Base-by-base conservation (phyloP, 1,139 yeast genomes). In the Taphrina flavorubra region DNA sequence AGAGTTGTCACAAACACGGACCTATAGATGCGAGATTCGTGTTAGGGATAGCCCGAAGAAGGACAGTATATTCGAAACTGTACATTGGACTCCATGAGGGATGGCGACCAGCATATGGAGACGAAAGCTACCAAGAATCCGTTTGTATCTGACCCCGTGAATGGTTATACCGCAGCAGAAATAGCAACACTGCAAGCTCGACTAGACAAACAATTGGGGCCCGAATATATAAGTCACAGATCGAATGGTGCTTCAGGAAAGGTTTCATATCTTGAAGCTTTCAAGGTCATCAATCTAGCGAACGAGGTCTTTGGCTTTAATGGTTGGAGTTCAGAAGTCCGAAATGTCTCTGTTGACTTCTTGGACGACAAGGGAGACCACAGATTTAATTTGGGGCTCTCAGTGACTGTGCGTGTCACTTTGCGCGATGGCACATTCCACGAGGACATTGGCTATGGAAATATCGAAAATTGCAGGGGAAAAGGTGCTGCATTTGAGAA, bases 221-320 rank as follows among this genome's bases (percentile, higher is more conserved):
- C 98, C 0, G 98, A 92, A 77, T 92, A 86, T 75, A 87, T 94
- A 42, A 87, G 96, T 51, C 85, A 86, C 63, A 82, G 98, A 53
- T 87, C 92, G 1, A 95, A 92, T 0, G 76, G 76, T 7, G 81
- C 81, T n/a, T 79, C 80, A 6, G 72, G 73, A 18, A 73, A 72
- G n/a, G 79, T 79, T 18, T 76, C 78, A 4, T 81, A 81, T 72
- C 69, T 81, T n/a, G 83, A 81, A 70, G 83, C 82, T 11, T 78
- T 79, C 78, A 77, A 78, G 49, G 80, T 85, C 3, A 79, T 86
- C 57, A 78, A 78, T 34, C 75, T 86, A 40, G 90, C 92, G 3
- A 89, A 89, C 74, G 85, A 82, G 55, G 80, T 84, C 3, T 88
- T 88, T 79, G 94, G 92, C 1, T 81, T 79, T 70, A 78, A 81